These are phyloP conservation scores for Aspergillus ibericus DNA, from an alignment of 2,329 filamentous ascomycete species.

Conservation along the genomic window DNA sequence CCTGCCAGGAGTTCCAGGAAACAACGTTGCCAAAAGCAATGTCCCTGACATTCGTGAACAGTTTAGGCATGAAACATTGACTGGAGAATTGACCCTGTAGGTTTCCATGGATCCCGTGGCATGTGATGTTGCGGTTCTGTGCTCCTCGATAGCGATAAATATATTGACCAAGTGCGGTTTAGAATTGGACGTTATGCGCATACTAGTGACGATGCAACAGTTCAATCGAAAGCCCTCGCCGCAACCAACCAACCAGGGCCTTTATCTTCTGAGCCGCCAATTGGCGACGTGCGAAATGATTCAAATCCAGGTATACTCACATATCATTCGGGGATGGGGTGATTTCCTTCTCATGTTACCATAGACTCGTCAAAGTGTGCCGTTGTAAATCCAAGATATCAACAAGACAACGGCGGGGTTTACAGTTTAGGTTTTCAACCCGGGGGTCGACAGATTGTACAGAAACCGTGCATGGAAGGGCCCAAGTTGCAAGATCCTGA, in stretches of 20 bases:
- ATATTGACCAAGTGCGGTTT: background rate
- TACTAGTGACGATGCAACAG: background rate
- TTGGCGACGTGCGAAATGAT: background rate
- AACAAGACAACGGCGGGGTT: background rate
- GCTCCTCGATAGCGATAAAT: background rate
- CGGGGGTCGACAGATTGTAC: background rate
- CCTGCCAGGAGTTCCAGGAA: conserved; percentile 76
- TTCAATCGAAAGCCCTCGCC: background rate
- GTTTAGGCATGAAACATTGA: conserved; percentile 81
- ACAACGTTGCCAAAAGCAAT: conserved; percentile 93
- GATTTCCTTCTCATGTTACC: background rate
- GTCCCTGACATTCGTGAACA: conserved; percentile 90
- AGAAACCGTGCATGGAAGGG: background rate
- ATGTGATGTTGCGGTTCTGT: background rate
- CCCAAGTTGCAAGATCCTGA: background rate
- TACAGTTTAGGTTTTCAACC: background rate
- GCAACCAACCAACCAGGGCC: background rate
- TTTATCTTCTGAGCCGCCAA: background rate
- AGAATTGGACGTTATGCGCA: background rate
- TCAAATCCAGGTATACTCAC: background rate
- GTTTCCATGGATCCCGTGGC: conserved; percentile 14
- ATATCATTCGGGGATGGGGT: background rate
- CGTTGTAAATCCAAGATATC: background rate
- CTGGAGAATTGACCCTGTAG: conserved; percentile 83
- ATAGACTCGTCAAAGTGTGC: background rate